Base-by-base conservation (phyloP, 2,329 filamentous ascomycete genomes). In the Ophiostoma quercus region DNA sequence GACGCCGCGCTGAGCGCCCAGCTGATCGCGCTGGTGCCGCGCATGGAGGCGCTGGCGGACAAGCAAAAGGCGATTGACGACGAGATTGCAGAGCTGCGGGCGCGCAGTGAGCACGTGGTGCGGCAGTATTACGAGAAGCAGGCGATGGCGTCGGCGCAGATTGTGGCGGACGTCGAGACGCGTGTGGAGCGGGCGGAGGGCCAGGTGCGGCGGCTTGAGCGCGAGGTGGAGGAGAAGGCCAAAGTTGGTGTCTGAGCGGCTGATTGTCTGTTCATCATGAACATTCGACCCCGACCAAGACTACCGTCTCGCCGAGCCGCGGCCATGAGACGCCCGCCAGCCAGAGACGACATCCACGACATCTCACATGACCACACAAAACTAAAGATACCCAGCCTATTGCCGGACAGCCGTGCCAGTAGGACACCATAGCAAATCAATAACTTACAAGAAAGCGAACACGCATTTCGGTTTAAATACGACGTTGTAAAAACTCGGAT, bases 121-220 rank as follows among this genome's bases (percentile, higher is more conserved):
- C 84, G 89, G 73, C 79, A 82, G 47, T 96, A 92, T 90, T 93
- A 94, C 78, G 88, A 93, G 77, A 81, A 86, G 32, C 87, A 88
- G 3, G 83, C 95, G 62, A 80, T 96, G 66, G 84, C 85, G 12
- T 87, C 87, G 74, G 89, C 89, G 0, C 85, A 88, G 74, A 85
- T 85, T 71, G 89, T 92, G 80, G 90, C 89, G 29, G 87, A 90
- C 68, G 87, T 90, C 76, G 90, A 96, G 79, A 84, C 85, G 43
- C 83, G 90, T 67, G 78, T 94, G 14, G 85, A 86, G 77, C 81
- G 83, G 71, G 84, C 87, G 8, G 92, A 95, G 79, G 84, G 86
- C 69, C 82, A 82, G 9, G 82, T 94, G 2, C 83, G 87, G 76
- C 84, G 90, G 75, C 82, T 82, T 67, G 91, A 93, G 37, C 19